Percentiles rank a stretch among this genome's conserved stretches.
Evolutionary conservation across 2,329 filamentous ascomycete species (phyloP).

Genomic region (Calonectria naviculata): DNA sequence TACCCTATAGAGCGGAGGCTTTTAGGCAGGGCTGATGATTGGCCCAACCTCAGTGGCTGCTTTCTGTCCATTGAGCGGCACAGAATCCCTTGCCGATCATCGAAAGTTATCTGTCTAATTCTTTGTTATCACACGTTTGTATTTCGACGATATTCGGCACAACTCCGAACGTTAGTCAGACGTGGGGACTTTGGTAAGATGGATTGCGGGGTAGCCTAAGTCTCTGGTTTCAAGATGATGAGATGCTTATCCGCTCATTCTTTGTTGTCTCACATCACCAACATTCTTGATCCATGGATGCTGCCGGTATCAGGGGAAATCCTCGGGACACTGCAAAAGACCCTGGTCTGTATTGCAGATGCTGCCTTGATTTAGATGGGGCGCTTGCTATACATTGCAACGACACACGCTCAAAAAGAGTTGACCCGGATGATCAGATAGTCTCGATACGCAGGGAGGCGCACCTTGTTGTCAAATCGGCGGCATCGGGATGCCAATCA

Average conservation of each 20-base stretch:
- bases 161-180: background rate
- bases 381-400: background rate
- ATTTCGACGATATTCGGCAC: background rate
- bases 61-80: background rate
- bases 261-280: background rate
- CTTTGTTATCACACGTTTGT: background rate
- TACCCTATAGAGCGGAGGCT: background rate
- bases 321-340: background rate
- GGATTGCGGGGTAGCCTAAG: background rate
- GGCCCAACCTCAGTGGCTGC: background rate
- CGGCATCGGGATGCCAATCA: constrained; percentile 10
- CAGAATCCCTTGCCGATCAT: background rate
- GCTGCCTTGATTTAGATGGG: constrained; percentile 24
- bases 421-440: background rate
- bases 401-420: background rate
- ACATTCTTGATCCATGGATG: background rate
- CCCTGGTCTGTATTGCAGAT: background rate
- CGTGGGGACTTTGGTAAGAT: background rate
- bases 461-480: background rate
- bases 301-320: too few relatives aligned
- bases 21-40: background rate
- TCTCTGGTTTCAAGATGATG: too few relatives aligned
- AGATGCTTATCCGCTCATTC: background rate
- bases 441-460: background rate
- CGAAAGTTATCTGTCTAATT: background rate